phyloP scores from a whole-genome alignment of 1,284 basidiomycete genomes.

The Violaceomyces palustris region DNA sequence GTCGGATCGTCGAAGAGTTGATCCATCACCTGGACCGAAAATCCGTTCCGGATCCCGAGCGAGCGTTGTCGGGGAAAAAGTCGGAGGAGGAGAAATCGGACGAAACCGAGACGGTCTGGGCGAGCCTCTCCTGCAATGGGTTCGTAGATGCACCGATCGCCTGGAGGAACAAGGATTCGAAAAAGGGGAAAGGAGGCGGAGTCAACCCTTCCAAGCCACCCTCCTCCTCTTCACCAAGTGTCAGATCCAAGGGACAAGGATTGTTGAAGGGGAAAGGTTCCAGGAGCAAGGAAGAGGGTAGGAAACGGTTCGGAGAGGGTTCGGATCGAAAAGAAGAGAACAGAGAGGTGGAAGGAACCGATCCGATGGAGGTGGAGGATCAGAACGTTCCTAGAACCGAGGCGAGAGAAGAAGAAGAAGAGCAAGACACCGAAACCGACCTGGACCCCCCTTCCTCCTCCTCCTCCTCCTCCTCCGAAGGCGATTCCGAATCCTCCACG shows the following conservation, averaged over 20 bases:
- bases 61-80: too few species aligned
- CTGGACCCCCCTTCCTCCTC: conserved; percentile 1
- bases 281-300: background rate
- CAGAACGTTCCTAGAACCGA: too few species aligned
- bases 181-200: conserved; percentile 11
- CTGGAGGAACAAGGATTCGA: conserved; percentile 20
- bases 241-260: background rate
- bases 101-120: conserved; percentile 5
- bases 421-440: background rate
- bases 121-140: conserved; percentile 15
- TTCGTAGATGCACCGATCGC: conserved; percentile 34
- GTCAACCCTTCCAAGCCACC: background rate
- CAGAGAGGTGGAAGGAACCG: background rate
- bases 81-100: background rate
- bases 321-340: background rate
- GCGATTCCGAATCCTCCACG: background rate
- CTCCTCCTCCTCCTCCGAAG: conserved; percentile 1
- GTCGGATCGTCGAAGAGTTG: conserved; percentile 4
- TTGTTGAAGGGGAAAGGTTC: conserved; percentile 1
- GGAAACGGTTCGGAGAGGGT: background rate
- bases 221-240: background rate
- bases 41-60: background rate
- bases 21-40: conserved; percentile 4
- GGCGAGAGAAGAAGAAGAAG: background rate
- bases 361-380: background rate